phyloP scores from a whole-genome alignment of 208 protist genomes.

The Polymyxa betae region DNA sequence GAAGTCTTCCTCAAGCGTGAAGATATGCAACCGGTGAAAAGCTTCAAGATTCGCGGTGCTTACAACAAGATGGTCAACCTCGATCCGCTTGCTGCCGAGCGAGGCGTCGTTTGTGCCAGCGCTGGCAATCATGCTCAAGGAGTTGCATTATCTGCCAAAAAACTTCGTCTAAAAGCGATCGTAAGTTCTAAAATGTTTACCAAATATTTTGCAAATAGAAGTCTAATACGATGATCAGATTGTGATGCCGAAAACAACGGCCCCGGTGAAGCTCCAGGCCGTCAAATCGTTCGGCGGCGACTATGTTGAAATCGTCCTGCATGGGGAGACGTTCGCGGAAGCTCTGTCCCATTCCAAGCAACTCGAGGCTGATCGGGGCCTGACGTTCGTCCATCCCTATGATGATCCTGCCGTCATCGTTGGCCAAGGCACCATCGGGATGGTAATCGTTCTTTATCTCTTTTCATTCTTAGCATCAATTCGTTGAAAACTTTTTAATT shows the following conservation, averaged over 20 bases:
- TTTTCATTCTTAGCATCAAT: neutral
- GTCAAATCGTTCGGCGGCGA: slow-evolving; percentile 11
- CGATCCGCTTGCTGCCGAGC: slow-evolving; percentile 59
- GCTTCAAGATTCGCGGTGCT: slow-evolving; percentile 78
- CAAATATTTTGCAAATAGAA: slow-evolving; percentile 65
- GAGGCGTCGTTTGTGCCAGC: slow-evolving; percentile 80
- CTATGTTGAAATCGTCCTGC: slow-evolving; percentile 59
- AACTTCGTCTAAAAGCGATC: slow-evolving; percentile 71
- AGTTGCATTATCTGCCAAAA: slow-evolving; percentile 80
- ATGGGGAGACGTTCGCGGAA: slow-evolving; percentile 69
- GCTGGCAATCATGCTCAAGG: slow-evolving; percentile 88
- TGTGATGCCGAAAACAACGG: slow-evolving; percentile 81
- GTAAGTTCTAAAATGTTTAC: neutral
- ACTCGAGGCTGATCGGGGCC: slow-evolving; percentile 73
- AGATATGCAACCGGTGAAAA: slow-evolving; percentile 73
- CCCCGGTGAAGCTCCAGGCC: slow-evolving; percentile 76
- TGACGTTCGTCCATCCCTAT: slow-evolving; percentile 84
- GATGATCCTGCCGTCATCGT: slow-evolving; percentile 85
- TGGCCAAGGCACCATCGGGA: slow-evolving; percentile 75
- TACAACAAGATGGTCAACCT: slow-evolving; percentile 78
- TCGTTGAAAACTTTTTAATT: neutral
- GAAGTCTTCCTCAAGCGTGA: slow-evolving; percentile 73
- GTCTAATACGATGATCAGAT: slow-evolving; percentile 72
- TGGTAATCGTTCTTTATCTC: slow-evolving; percentile 38
- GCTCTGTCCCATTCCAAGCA: slow-evolving; percentile 54